phyloP scores from a whole-genome alignment of 495 filamentous ascomycete species.

The Aspergillus avenaceus region DNA sequence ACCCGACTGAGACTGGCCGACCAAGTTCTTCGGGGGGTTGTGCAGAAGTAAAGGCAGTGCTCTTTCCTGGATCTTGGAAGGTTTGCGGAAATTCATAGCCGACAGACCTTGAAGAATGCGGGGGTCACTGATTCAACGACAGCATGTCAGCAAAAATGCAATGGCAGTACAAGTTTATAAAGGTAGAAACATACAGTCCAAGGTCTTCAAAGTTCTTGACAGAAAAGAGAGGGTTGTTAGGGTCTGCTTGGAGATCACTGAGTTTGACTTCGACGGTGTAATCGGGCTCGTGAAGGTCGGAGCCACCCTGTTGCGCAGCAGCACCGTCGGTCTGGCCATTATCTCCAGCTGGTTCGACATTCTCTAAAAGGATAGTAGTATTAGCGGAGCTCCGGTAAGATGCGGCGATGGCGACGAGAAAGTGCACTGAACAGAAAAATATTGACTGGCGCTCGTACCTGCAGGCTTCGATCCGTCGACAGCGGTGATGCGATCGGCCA shows the following conservation, averaged over 20 bases:
- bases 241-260: constrained; percentile 80
- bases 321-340: constrained; percentile 51
- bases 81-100: constrained; percentile 86
- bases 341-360: constrained; percentile 12
- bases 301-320: constrained; percentile 34
- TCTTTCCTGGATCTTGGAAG: constrained; percentile 94
- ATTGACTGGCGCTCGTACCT: constrained; percentile 23
- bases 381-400: constrained; percentile 15
- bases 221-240: constrained; percentile 82
- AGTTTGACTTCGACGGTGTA: constrained; percentile 89
- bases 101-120: constrained; percentile 60
- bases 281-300: constrained; percentile 64
- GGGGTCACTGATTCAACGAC: constrained; percentile 30
- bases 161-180: neutral
- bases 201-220: constrained; percentile 81
- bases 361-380: neutral
- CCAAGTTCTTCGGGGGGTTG: constrained; percentile 84
- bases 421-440: constrained; percentile 7
- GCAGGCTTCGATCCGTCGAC: constrained; percentile 25
- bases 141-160: neutral
- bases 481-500: constrained; percentile 60
- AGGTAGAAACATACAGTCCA: constrained; percentile 57
- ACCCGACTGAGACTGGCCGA: constrained; percentile 96
- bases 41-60: constrained; percentile 82
- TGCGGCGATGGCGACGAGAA: constrained; percentile 9